Evolutionary conservation across 768 basidiomycete genomes (phyloP).

Genomic region (Phaeotremella skinneri): DNA sequence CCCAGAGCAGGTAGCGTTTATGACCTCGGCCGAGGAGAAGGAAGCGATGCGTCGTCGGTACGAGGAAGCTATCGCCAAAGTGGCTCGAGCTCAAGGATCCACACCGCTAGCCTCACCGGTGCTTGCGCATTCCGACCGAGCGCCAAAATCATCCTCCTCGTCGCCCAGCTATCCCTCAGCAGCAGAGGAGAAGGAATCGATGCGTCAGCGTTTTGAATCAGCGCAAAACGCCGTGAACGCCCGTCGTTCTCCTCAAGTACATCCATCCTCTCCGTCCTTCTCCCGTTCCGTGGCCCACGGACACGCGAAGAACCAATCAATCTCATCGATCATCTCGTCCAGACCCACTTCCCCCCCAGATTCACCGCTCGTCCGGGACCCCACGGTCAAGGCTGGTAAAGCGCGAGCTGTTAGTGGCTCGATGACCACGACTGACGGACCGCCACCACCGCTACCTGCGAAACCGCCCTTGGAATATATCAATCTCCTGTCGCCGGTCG

Average conservation of each 20-base stretch:
- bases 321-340: neutral
- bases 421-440: conserved; percentile 5
- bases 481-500: conserved; percentile 38
- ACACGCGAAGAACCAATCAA: neutral
- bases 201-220: neutral
- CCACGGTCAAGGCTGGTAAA: conserved; percentile 19
- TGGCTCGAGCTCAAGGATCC: conserved; percentile 2
- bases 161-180: neutral
- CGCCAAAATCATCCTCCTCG: neutral
- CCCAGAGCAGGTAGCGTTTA: no score
- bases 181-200: neutral
- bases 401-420: conserved; percentile 7
- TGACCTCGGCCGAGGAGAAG: conserved; percentile 24
- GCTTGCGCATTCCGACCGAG: neutral
- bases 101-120: neutral
- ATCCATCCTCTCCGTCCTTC: neutral
- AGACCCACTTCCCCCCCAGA: conserved; percentile 5
- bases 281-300: neutral
- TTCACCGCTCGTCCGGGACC: conserved; percentile 19
- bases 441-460: conserved; percentile 43
- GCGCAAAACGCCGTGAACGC: neutral
- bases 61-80: conserved; percentile 17
- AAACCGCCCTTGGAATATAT: conserved; percentile 47
- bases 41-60: conserved; percentile 23
- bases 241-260: neutral